Base-by-base conservation (phyloP, 2,329 filamentous ascomycete species). In the Ophiostoma ulmi region DNA sequence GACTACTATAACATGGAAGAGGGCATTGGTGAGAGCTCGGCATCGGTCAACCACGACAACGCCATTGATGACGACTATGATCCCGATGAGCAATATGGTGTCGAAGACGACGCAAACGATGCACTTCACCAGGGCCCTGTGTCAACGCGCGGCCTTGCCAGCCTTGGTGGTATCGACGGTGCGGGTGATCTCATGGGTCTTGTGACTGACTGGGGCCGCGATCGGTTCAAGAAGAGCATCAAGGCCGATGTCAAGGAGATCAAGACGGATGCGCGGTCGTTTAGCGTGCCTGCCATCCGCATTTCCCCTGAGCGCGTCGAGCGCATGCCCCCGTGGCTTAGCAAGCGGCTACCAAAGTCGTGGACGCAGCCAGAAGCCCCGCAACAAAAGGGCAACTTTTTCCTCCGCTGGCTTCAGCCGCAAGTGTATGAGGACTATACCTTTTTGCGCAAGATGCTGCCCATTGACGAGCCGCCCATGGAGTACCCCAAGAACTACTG, bases 351-450 rank as follows among this genome's bases (percentile, higher is more conserved):
- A n/a, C 63, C 63, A 8, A 17, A 20, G 63, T 65, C 63, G 36
- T 65, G 63, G 63, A 65, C 63, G 7, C 36, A 39, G 7, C 63
- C 63, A 3, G 63, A 48, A 13, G 38, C 8, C 20, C 22, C 20
- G 26, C 22, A 13, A 26, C 2, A 5, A 75, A 82, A 83, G 72
- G 81, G 83, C 26, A 83, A 83, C 74, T 76, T 86, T 65, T 75
- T 88, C 70, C 77, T 80, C 69, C 84, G 83, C 72, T 91, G 86
- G 80, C 78, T 81, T 17, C 91, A 92, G 75, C 79, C 85, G 0
- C 79, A 82, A 0, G 82, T 87, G 69, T 90, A 91, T 77, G 80
- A 84, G 70, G 83, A 87, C 77, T 91, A 90, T 76, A 78, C 80
- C 8, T 82, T 82, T 10, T 81, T 91, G 74, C 85, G 87, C 38